A percentile compares a stretch with the other conserved stretches of the same genome.
These are phyloP conservation scores for Tuber indicum DNA, from an alignment of 495 filamentous ascomycete genomes.

Conservation along the genomic window DNA sequence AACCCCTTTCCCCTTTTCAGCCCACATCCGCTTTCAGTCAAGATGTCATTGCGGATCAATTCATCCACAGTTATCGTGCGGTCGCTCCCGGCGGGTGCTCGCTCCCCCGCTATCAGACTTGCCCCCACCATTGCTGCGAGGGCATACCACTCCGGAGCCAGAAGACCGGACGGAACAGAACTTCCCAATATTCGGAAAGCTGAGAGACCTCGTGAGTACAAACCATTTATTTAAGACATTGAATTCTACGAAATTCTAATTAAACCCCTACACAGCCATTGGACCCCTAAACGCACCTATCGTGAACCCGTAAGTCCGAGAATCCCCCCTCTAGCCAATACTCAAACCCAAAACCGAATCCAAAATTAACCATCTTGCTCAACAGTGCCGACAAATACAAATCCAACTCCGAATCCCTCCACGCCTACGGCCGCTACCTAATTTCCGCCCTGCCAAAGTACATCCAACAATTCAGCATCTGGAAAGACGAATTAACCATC, in stretches of 20 bases:
- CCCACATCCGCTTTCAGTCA: not conserved
- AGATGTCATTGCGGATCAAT: slow-evolving; percentile 43
- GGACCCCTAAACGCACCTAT: slow-evolving; percentile 67
- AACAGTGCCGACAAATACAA: slow-evolving; percentile 69
- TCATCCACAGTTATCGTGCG: slow-evolving; percentile 19
- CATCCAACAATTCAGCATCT: slow-evolving; percentile 97
- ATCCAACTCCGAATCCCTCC: slow-evolving; percentile 72
- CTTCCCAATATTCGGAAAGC: slow-evolving; percentile 64
- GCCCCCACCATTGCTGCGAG: slow-evolving; percentile 17
- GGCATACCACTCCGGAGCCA: slow-evolving; percentile 34
- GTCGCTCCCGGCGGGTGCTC: slow-evolving; percentile 41
- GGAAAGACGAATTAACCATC: slow-evolving; percentile 97
- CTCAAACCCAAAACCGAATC: not conserved
- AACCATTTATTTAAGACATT: not conserved
- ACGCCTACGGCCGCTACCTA: slow-evolving; percentile 92
- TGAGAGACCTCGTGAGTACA: slow-evolving; percentile 54
- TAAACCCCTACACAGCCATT: slow-evolving; percentile 44
- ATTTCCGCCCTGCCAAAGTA: slow-evolving; percentile 96
- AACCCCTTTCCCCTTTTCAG: not conserved
- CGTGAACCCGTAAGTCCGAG: slow-evolving; percentile 57
- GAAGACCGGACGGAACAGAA: slow-evolving; percentile 36
- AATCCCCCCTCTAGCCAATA: slow-evolving; percentile 5
- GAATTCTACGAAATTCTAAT: not conserved
- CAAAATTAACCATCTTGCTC: slow-evolving; percentile 39
- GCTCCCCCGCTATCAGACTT: slow-evolving; percentile 18